phyloP scores from a whole-genome alignment of 441 rosid species.

The Capsella rubella region DNA sequence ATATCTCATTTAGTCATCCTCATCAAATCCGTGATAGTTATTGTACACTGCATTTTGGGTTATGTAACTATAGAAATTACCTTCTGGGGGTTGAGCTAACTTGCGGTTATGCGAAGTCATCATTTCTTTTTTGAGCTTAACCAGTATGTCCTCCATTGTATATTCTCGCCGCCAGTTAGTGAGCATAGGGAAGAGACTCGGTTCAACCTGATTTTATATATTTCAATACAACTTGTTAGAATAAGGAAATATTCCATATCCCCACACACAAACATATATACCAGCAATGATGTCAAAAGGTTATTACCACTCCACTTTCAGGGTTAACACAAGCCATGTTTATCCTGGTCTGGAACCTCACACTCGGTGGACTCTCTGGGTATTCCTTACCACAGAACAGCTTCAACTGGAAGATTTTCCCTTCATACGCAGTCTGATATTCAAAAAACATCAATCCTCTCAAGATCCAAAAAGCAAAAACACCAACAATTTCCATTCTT shows the following conservation, averaged over 20 bases:
- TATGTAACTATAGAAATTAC: slow-evolving; percentile 35
- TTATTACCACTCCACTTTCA: slow-evolving; percentile 86
- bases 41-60: slow-evolving; percentile 56
- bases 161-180: slow-evolving; percentile 93
- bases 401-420: slow-evolving; percentile 95
- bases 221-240: not conserved
- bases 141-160: slow-evolving; percentile 92
- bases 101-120: slow-evolving; percentile 85
- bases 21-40: not conserved
- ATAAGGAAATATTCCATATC: not conserved
- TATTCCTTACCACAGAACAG: slow-evolving; percentile 94
- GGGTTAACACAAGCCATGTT: slow-evolving; percentile 96
- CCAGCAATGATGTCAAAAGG: not conserved
- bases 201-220: slow-evolving; percentile 70
- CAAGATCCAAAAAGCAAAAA: slow-evolving; percentile 15
- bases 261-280: not conserved
- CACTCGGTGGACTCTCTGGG: slow-evolving; percentile 93
- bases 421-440: slow-evolving; percentile 85
- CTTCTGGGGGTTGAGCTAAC: slow-evolving; percentile 96
- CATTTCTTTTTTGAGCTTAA: slow-evolving; percentile 97
- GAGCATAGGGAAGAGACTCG: slow-evolving; percentile 88
- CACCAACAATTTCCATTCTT: not conserved
- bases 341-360: slow-evolving; percentile 89
- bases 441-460: slow-evolving; percentile 31
- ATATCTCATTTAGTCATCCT: not conserved